phyloP scores from a whole-genome alignment of 129 eudicot genomes.

The Chrysanthemum makinoi region DNA sequence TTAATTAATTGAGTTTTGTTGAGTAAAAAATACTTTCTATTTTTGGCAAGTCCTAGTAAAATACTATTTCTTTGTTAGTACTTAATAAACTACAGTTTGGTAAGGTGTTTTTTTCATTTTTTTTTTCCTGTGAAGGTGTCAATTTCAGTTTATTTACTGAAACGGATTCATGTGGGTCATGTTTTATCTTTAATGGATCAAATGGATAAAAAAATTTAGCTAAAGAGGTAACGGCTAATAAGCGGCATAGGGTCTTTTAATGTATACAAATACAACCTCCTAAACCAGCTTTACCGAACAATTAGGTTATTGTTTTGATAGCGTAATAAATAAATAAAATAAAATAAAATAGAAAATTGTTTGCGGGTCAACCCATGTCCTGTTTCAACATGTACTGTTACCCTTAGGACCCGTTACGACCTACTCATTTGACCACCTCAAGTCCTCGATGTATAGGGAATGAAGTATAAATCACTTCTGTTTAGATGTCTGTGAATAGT shows the following conservation, averaged over 20 bases:
- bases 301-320: too few relatives aligned
- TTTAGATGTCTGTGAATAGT: not conserved
- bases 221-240: not conserved
- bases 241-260: too few relatives aligned
- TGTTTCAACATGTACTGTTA: not conserved
- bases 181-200: not conserved
- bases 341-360: too few relatives aligned
- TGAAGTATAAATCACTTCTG: not conserved
- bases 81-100: constrained; percentile 45
- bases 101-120: constrained; percentile 25
- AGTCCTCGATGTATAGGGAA: not conserved
- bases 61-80: too few relatives aligned
- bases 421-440: not conserved
- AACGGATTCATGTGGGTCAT: not conserved
- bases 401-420: not conserved
- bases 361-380: too few relatives aligned
- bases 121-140: not conserved
- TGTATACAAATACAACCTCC: too few relatives aligned
- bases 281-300: too few relatives aligned
- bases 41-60: too few relatives aligned
- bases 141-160: not conserved
- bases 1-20: too few relatives aligned
- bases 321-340: too few relatives aligned
- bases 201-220: not conserved
- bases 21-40: too few relatives aligned